Percentiles rank a stretch among this genome's conserved stretches.
phyloP scores from a whole-genome alignment of 2,329 filamentous ascomycete genomes.

The Metarhizium rileyi region DNA sequence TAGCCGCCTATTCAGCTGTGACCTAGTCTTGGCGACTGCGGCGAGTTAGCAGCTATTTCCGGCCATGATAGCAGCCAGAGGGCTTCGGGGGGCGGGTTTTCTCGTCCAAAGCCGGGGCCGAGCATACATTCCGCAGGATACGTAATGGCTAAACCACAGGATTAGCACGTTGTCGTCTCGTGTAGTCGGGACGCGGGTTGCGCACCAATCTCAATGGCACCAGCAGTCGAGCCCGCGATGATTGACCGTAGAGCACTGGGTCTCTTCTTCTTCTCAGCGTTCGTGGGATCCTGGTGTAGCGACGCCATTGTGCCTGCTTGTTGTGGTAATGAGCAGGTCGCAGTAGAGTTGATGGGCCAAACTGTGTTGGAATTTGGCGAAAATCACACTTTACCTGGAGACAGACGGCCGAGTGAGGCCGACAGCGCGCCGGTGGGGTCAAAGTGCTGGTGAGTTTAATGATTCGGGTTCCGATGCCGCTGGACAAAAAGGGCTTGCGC shows the following conservation, averaged over 20 bases:
- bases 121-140: constrained; percentile 87
- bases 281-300: constrained; percentile 13
- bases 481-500: too few relatives aligned
- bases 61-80: too few relatives aligned
- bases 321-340: neutral
- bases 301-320: constrained; percentile 18
- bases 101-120: too few relatives aligned
- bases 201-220: constrained; percentile 85
- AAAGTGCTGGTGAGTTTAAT: too few relatives aligned
- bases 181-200: constrained; percentile 1
- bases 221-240: constrained; percentile 84
- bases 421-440: neutral
- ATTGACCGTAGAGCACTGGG: constrained; percentile 83
- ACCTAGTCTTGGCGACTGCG: constrained; percentile 83
- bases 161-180: constrained; percentile 15
- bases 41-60: constrained; percentile 6
- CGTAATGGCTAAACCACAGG: constrained; percentile 53
- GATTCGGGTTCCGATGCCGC: too few relatives aligned
- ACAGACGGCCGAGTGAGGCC: neutral
- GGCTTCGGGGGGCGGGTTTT: too few relatives aligned
- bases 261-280: constrained; percentile 30
- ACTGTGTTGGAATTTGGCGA: neutral
- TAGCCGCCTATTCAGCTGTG: constrained; percentile 81
- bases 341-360: neutral
- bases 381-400: too few relatives aligned